Conservation (phyloP, 2,329 filamentous ascomycete genomes). For the Aspergillus japonicus region DNA sequence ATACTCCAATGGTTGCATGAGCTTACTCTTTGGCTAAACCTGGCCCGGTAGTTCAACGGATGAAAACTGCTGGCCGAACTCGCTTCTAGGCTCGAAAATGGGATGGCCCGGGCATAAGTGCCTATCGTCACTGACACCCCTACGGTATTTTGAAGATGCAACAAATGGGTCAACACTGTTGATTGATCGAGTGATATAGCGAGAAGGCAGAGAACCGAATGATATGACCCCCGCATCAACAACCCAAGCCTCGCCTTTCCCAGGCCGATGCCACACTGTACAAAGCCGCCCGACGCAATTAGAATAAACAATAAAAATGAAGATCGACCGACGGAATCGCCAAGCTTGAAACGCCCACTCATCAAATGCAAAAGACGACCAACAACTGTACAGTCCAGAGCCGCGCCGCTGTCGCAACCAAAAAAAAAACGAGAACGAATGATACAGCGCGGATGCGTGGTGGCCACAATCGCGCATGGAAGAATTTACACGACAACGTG, state of each 20-base stretch:
- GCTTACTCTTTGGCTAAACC: no score
- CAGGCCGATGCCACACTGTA: neutral
- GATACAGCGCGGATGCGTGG: constrained; percentile 1
- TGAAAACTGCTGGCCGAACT: no score
- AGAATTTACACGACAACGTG: neutral
- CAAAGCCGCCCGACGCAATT: neutral
- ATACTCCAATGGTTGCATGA: no score
- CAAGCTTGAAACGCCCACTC: constrained; percentile 19
- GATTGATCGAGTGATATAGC: no score
- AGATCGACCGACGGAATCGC: neutral
- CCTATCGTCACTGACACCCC: no score
- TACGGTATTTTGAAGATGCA: no score
- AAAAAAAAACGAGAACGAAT: constrained; percentile 1
- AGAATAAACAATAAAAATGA: constrained; percentile 1
- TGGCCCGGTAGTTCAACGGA: no score
- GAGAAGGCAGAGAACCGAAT: no score
- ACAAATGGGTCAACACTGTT: no score
- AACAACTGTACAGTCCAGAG: constrained; percentile 16
- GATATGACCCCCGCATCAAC: no score
- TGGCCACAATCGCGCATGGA: neutral
- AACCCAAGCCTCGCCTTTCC: neutral
- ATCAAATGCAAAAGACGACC: constrained; percentile 20
- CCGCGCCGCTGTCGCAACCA: constrained; percentile 8
- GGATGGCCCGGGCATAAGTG: no score
- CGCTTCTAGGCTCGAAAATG: no score